These are phyloP conservation scores for Inga oerstediana DNA, from an alignment of 306 rosid genomes.

Conservation along the genomic window DNA sequence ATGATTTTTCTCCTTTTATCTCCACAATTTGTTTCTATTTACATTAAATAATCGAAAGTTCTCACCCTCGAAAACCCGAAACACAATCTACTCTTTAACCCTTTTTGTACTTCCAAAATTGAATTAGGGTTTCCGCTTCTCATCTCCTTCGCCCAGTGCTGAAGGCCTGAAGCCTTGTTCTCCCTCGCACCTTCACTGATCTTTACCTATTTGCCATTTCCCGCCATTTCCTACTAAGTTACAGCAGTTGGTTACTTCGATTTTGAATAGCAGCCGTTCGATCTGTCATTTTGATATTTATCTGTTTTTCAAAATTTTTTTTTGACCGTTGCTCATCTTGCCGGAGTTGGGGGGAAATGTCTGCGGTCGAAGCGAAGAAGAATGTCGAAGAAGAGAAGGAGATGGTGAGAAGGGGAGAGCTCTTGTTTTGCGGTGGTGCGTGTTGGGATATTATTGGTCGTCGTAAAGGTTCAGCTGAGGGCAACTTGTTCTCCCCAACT, in stretches of 20 bases:
- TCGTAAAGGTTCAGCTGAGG: slow-evolving; percentile 68
- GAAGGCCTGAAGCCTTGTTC: slow-evolving; percentile 42
- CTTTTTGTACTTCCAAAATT: slow-evolving; percentile 37
- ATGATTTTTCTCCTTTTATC: not conserved
- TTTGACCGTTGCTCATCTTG: slow-evolving; percentile 47
- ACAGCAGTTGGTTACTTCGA: slow-evolving; percentile 20
- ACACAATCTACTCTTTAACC: slow-evolving; percentile 22
- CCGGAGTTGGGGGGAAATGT: slow-evolving; percentile 78
- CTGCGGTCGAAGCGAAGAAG: slow-evolving; percentile 65
- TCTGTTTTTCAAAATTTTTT: not conserved
- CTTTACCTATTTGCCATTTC: slow-evolving; percentile 42
- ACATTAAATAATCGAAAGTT: slow-evolving; percentile 45
- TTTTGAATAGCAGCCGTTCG: slow-evolving; percentile 79
- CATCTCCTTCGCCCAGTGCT: slow-evolving; percentile 36
- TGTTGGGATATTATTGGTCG: slow-evolving; percentile 87
- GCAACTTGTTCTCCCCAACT: slow-evolving; percentile 82
- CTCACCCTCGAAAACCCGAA: slow-evolving; percentile 56
- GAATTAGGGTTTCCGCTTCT: slow-evolving; percentile 80
- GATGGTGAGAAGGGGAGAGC: slow-evolving; percentile 69
- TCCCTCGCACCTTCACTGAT: slow-evolving; percentile 35
- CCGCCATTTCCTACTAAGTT: slow-evolving; percentile 67
- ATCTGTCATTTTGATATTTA: slow-evolving; percentile 43
- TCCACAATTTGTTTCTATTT: slow-evolving; percentile 5
- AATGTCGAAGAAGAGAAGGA: slow-evolving; percentile 54
- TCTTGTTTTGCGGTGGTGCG: slow-evolving; percentile 93